Percentiles rank a stretch among this genome's conserved stretches.
These are phyloP conservation scores for Barnettozyma hawaiiensis DNA, from an alignment of 1,139 yeast genomes.

Conservation along the genomic window DNA sequence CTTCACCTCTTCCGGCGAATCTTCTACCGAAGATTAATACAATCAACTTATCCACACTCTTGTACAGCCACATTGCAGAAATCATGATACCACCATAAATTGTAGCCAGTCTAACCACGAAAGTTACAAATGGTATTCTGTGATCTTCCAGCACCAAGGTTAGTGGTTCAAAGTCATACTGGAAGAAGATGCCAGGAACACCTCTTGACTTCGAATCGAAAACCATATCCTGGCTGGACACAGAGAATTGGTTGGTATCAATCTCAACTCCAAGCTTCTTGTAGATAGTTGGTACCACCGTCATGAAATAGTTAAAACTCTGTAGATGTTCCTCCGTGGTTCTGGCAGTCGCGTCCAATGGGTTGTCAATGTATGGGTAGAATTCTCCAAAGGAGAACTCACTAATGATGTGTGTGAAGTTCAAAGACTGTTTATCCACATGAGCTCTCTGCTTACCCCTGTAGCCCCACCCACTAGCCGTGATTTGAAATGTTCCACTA, in stretches of 20 bases:
- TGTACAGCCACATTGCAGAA: conserved; percentile 42
- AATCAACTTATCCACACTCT: conserved; percentile 40
- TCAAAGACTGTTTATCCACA: conserved; percentile 46
- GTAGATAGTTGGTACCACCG: conserved; percentile 81
- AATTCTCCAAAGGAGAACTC: conserved; percentile 91
- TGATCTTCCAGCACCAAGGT: conserved; percentile 62
- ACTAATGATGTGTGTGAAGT: conserved; percentile 78
- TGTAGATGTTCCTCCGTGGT: conserved; percentile 41
- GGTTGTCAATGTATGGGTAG: conserved; percentile 80
- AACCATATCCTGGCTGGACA: conserved; percentile 31
- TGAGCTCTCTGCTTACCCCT: conserved; percentile 36
- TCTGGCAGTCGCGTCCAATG: conserved; percentile 72
- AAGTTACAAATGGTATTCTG: conserved; percentile 71
- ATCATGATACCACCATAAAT: conserved; percentile 64
- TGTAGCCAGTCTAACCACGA: conserved; percentile 72
- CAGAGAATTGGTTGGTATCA: conserved; percentile 83
- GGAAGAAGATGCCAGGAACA: conserved; percentile 76
- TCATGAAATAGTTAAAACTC: conserved; percentile 58
- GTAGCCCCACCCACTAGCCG: conserved; percentile 68
- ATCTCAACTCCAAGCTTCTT: conserved; percentile 63
- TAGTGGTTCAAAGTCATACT: conserved; percentile 86
- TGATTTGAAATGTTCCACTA: conserved; percentile 77
- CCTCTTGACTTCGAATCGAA: conserved; percentile 27
- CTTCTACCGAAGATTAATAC: conserved; percentile 44
- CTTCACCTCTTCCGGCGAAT: conserved; percentile 50